phyloP scores from a whole-genome alignment of 495 filamentous ascomycete species.

The Penicillium fimorum region DNA sequence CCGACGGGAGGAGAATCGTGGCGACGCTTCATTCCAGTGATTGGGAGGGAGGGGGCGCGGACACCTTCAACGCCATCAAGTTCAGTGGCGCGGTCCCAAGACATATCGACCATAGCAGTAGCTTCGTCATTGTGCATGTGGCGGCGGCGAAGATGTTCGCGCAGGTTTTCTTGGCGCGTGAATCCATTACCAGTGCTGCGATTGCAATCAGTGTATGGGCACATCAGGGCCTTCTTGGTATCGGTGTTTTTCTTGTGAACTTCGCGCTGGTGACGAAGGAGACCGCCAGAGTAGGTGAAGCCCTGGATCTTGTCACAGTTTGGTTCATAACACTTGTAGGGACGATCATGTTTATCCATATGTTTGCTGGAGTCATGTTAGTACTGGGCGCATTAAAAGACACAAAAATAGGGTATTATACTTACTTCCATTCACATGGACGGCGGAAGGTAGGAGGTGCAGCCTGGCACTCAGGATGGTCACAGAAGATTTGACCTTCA shows the following conservation, averaged over 20 bases:
- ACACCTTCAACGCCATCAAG: constrained; percentile 21
- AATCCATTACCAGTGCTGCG: constrained; percentile 78
- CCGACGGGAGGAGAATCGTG: constrained; percentile 45
- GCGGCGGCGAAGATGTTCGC: constrained; percentile 86
- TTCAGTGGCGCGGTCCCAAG: constrained; percentile 29
- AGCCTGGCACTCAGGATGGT: constrained; percentile 56
- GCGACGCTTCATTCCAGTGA: constrained; percentile 41
- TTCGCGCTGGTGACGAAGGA: constrained; percentile 85
- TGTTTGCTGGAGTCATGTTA: constrained; percentile 66
- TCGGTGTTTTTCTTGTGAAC: constrained; percentile 85
- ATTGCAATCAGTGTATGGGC: constrained; percentile 82
- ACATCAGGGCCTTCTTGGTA: constrained; percentile 77
- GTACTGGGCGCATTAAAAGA: constrained; percentile 8
- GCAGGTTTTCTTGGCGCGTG: constrained; percentile 84
- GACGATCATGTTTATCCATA: constrained; percentile 95
- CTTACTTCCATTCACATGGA: constrained; percentile 93
- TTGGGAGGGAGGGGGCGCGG: constrained; percentile 25
- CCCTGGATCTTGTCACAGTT: constrained; percentile 86
- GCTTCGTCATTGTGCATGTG: constrained; percentile 58
- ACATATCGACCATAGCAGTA: constrained; percentile 33
- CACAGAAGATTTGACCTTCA: constrained; percentile 70
- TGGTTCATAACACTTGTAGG: constrained; percentile 74
- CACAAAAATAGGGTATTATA: constrained; percentile 15
- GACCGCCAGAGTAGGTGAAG: constrained; percentile 89
- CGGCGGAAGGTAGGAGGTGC: constrained; percentile 63